Evolutionary conservation across 2,329 filamentous ascomycete genomes (phyloP).

Genomic region (Monosporascus sp.): DNA sequence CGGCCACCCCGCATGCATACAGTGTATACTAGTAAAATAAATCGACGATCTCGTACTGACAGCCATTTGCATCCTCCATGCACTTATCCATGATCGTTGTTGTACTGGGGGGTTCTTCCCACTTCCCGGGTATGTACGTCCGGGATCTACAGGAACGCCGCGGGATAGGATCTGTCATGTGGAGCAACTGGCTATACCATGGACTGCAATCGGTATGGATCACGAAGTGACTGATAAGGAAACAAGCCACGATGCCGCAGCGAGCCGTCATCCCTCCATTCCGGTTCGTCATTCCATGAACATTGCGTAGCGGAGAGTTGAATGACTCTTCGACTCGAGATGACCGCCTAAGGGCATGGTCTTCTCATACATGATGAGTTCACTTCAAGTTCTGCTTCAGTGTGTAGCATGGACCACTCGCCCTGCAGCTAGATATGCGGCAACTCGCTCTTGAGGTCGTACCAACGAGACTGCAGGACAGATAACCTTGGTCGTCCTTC

Average conservation of each 20-base stretch:
- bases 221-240: slow-evolving; percentile 6
- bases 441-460: background rate
- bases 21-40: background rate
- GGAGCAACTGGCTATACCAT: background rate
- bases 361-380: background rate
- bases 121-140: slow-evolving; percentile 20
- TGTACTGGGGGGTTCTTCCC: slow-evolving; percentile 14
- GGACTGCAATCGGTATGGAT: background rate
- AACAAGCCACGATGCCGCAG: slow-evolving; percentile 20
- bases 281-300: slow-evolving; percentile 1
- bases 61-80: slow-evolving; percentile 22
- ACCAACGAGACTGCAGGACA: background rate
- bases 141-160: slow-evolving; percentile 12
- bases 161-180: slow-evolving; percentile 9
- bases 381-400: background rate
- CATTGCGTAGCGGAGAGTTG: no score
- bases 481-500: background rate
- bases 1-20: background rate
- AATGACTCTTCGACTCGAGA: no score
- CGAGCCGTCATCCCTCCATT: slow-evolving; percentile 16
- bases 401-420: background rate
- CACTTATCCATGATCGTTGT: slow-evolving; percentile 15
- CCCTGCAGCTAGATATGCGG: background rate
- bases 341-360: background rate
- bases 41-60: slow-evolving; percentile 10